A percentile compares a stretch with the other conserved stretches of the same genome.
Conservation (phyloP, 495 filamentous ascomycete species). For the Tuber umbilicatum region DNA sequence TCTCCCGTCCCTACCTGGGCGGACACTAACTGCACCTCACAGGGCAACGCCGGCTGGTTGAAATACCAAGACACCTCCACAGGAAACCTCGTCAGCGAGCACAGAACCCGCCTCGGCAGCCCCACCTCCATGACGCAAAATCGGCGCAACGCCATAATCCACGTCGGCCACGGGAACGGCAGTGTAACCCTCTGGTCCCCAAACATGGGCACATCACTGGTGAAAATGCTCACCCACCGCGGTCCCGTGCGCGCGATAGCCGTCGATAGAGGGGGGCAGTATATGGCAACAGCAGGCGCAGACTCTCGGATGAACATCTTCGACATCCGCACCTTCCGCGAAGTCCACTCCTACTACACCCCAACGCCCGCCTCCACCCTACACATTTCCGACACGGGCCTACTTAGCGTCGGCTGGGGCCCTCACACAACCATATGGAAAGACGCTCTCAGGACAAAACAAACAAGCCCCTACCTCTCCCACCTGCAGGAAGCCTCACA, state of each 20-base stretch:
- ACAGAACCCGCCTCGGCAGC: conserved; percentile 72
- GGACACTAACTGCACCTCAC: conserved; percentile 45
- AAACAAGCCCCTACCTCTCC: conserved; percentile 78
- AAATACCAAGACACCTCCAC: conserved; percentile 96
- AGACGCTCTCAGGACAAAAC: conserved; percentile 76
- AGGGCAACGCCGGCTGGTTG: conserved; percentile 69
- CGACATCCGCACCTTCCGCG: conserved; percentile 90
- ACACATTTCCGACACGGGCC: conserved; percentile 75
- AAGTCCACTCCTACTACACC: conserved; percentile 85
- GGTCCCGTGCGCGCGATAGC: conserved; percentile 85
- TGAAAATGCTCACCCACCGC: conserved; percentile 88
- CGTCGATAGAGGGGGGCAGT: conserved; percentile 80
- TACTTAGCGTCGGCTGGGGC: conserved; percentile 88
- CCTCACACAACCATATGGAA: conserved; percentile 85
- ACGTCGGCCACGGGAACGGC: conserved; percentile 89
- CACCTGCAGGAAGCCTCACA: conserved; percentile 82
- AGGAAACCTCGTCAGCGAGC: conserved; percentile 73
- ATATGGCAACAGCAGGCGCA: conserved; percentile 92
- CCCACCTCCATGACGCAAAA: conserved; percentile 83
- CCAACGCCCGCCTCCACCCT: conserved; percentile 76
- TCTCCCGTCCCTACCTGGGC: not conserved
- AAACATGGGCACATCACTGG: conserved; percentile 74
- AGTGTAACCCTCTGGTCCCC: conserved; percentile 95
- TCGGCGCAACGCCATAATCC: conserved; percentile 80
- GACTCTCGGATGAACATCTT: conserved; percentile 90